Percentiles rank a stretch among this genome's conserved stretches.
These are phyloP conservation scores for Cruciata laevipes DNA, from an alignment of 257 asterid genomes.

Conservation along the genomic window DNA sequence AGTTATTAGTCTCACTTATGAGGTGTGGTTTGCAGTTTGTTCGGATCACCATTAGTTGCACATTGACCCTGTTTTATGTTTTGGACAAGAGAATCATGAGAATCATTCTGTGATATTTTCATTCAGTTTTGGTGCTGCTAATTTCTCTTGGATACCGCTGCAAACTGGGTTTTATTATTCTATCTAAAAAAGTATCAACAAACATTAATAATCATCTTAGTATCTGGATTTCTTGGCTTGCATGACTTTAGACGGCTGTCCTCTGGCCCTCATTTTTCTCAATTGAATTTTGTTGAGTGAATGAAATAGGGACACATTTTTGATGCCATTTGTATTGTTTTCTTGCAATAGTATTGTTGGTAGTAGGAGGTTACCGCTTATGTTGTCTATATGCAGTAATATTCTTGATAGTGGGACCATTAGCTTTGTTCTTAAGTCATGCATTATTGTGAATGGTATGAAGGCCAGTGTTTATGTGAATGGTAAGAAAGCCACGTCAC, in stretches of 20 bases:
- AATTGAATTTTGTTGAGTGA: neutral
- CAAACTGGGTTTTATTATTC: neutral
- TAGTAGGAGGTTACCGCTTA: neutral
- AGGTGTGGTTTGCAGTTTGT: neutral
- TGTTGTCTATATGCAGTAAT: neutral
- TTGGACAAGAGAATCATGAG: slow-evolving; percentile 4
- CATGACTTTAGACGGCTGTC: neutral
- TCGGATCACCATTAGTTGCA: neutral
- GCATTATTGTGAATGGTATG: neutral
- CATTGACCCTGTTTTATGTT: neutral
- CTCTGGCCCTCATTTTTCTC: neutral
- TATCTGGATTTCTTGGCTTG: slow-evolving; percentile 1
- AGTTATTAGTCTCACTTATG: neutral
- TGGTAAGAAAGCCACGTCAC: no score
- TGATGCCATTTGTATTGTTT: slow-evolving; percentile 2
- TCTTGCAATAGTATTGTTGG: neutral
- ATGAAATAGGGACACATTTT: neutral
- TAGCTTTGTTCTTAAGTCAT: neutral
- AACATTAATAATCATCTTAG: slow-evolving; percentile 4
- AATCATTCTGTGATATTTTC: neutral
- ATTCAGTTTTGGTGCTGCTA: neutral
- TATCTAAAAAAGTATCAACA: neutral
- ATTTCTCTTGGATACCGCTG: neutral
- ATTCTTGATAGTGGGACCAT: neutral
- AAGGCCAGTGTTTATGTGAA: no score